Evolutionary conservation across 2,329 filamentous ascomycete genomes (phyloP).

Genomic region (Neoarthrinium moseri): DNA sequence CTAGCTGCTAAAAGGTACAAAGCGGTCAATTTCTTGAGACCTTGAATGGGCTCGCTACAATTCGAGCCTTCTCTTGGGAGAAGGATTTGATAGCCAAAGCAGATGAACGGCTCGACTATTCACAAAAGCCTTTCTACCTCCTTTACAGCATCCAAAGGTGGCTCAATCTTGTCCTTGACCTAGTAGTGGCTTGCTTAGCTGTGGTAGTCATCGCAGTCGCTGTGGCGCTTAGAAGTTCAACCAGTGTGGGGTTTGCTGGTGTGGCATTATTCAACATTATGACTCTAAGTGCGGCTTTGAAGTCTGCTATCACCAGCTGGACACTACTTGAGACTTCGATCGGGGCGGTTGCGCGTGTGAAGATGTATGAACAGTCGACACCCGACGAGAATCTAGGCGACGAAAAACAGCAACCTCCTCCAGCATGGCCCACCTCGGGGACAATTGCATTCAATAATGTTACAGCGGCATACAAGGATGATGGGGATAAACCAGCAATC

Average conservation of each 20-base stretch:
- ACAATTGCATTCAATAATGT: neutral
- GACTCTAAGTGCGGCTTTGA: constrained; percentile 31
- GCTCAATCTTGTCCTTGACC: constrained; percentile 30
- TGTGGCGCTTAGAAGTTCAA: constrained; percentile 21
- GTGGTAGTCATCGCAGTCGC: constrained; percentile 23
- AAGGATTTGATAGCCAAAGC: constrained; percentile 28
- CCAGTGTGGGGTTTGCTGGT: constrained; percentile 29
- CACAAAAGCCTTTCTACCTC: constrained; percentile 30
- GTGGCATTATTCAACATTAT: constrained; percentile 34
- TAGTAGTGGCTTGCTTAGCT: constrained; percentile 28
- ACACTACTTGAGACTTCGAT: constrained; percentile 8
- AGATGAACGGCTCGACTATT: constrained; percentile 23
- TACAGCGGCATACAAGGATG: constrained; percentile 1
- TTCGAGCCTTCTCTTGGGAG: constrained; percentile 46
- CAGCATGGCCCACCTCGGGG: neutral
- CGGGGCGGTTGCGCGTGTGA: constrained; percentile 7
- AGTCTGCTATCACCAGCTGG: constrained; percentile 24
- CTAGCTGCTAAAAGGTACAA: neutral
- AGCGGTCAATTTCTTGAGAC: constrained; percentile 42
- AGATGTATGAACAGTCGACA: constrained; percentile 1
- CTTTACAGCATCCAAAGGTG: constrained; percentile 29
- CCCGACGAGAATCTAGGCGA: neutral
- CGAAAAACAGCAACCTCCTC: constrained; percentile 2
- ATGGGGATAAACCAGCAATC: neutral
- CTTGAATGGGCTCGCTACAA: constrained; percentile 38